Base-by-base conservation (phyloP, 768 basidiomycete species). In the Mycena maculata region DNA sequence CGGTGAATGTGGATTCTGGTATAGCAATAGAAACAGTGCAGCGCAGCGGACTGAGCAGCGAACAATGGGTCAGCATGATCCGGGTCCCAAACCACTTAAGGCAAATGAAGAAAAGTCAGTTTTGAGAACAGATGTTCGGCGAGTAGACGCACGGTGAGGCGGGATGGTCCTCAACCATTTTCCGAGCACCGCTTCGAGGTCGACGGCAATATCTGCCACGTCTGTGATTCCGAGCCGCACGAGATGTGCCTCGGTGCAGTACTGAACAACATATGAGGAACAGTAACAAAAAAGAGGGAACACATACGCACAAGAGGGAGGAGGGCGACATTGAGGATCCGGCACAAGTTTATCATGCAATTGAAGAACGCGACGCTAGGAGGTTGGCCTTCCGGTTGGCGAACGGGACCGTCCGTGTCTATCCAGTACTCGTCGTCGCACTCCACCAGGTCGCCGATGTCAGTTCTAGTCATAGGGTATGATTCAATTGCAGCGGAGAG, bases 21-120 rank as follows among this genome's bases (percentile, higher is more conserved):
- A 27, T 39, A 30, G 27, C 31, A 22, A 22, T 63, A 56, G 11
- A 63, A 22, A 23, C 62, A 63, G 36, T 55, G 42, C 2, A 63
- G 54, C 1, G 33, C 12, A 0, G 62, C 62, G 18, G 62, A 48
- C 25, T 56, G 45, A 25, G 28, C 45, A 16, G n/a, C 36, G 23
- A 39, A 42, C 4, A 53, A 3, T 3, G 13, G 41, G 10, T 57
- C 28, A 2, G 28, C 31, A 6, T 4, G 16, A 1, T 36, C 45
- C 1, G 62, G 54, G 39, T 63, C 44, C 62, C 62, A 63, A 9
- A 18, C 16, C 6, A 63, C 61, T 63, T 8, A n/a, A 30, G n/a
- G 13, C 9, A 45, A n/a, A 16, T 18, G n/a, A 33, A 10, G 8
- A 5, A 12, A n/a, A 13, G 3, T 20, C 12, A 8, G 16, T 45